Base-by-base conservation (phyloP, 2,329 filamentous ascomycete species). In the Fusarium sp. region DNA sequence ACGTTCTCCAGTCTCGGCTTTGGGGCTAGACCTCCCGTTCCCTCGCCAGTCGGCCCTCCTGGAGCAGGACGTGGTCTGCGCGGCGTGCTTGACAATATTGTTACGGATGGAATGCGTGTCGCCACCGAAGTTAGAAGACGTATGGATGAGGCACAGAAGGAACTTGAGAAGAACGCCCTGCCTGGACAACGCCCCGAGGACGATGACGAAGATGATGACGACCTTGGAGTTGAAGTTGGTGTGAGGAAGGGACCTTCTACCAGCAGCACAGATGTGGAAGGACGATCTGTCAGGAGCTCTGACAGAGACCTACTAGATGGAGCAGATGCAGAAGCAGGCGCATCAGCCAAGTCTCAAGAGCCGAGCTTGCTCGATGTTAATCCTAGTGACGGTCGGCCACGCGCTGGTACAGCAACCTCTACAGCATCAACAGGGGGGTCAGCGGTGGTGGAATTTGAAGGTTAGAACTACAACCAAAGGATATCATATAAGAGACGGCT, bases 51-150 rank as follows among this genome's bases (percentile, higher is more conserved):
- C 4, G 76, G 80, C 48, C 73, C 81, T 68, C 70, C 78, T 40
- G 74, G 78, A 65, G 90, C 64, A 84, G 90, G 74, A 84, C 87
- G 94, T 69, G 93, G 96, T 22, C 85, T 99, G 2, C 87, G 96
- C 41, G 96, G 96, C 20, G 96, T 99, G 61, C 83, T 99, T 39
- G 96, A 99, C 81, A 97, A 97, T 73, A 98, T 99, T 73, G 96
- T 98, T 68, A 97, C 92, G 3, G 96, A 99, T 76, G 96, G 96
- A 41, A 97, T 98, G 90, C 90, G 95, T 33, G 95, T 98, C 60
- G 96, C 96, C 1, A 92, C 91, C 1, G 96, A 99, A 78, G 95
- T 99, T 51, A 87, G 92, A 70, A 88, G 94, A 73, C 87, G 94
- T 44, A 97, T 98, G 91, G 95, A 99, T 67, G 96, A 99, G 77